Evolutionary conservation across 495 filamentous ascomycete species (phyloP).

Genomic region (Penicillium bialowiezense): DNA sequence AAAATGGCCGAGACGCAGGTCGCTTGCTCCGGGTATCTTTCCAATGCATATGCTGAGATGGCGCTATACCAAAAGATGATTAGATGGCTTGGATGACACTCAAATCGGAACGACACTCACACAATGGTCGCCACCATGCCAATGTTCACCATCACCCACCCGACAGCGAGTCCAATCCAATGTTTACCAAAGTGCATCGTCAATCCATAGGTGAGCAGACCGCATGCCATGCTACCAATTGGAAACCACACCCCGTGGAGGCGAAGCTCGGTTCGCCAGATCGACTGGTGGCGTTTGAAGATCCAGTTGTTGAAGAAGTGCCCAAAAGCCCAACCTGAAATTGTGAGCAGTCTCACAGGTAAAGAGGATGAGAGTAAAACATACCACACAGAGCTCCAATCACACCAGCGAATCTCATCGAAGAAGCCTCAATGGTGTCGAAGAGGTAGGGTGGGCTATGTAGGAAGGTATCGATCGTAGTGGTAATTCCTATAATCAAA

Average conservation of each 20-base stretch:
- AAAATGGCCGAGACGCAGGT: conserved; percentile 42
- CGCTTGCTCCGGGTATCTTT: conserved; percentile 41
- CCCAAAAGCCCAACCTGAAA: conserved; percentile 30
- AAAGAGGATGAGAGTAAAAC: not conserved
- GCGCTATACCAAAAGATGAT: conserved; percentile 17
- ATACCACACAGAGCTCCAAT: conserved; percentile 33
- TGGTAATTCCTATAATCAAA: conserved; percentile 30
- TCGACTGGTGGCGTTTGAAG: conserved; percentile 25
- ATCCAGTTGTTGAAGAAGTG: conserved; percentile 38
- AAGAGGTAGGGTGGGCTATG: conserved; percentile 39
- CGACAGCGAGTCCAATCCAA: conserved; percentile 40
- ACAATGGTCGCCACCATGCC: conserved; percentile 38
- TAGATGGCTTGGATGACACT: not conserved
- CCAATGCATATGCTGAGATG: conserved; percentile 39
- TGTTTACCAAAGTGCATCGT: conserved; percentile 34
- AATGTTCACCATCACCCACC: conserved; percentile 40
- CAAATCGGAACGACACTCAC: conserved; percentile 17
- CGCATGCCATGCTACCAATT: conserved; percentile 27
- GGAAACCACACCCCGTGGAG: conserved; percentile 39
- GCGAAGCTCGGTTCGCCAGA: conserved; percentile 32
- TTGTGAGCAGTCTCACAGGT: not conserved
- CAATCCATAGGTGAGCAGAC: conserved; percentile 34
- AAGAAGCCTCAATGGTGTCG: conserved; percentile 33
- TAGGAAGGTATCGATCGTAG: conserved; percentile 36
- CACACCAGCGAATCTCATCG: conserved; percentile 38